Evolutionary conservation across 164 flowering plant genomes (phyloP).

Genomic region (Stephania japonica): DNA sequence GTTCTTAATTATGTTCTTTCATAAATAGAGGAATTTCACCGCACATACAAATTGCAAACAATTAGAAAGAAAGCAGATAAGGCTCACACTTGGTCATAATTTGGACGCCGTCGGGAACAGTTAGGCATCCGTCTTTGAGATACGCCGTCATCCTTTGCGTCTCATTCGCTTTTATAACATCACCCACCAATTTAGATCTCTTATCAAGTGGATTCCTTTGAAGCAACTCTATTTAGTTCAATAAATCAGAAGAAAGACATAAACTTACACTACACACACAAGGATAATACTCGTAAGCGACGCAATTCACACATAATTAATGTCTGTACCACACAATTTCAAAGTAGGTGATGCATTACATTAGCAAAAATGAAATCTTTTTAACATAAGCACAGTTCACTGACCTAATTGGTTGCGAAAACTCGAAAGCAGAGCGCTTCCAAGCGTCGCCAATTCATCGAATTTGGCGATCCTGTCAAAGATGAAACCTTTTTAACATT

Average conservation of each 20-base stretch:
- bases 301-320: neutral
- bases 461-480: slow-evolving; percentile 38
- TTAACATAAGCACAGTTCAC: slow-evolving; percentile 8
- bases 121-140: slow-evolving; percentile 44
- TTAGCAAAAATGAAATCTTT: neutral
- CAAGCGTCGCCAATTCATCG: slow-evolving; percentile 46
- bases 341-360: neutral
- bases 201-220: slow-evolving; percentile 41
- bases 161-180: slow-evolving; percentile 40
- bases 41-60: neutral
- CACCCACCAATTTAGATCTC: slow-evolving; percentile 37
- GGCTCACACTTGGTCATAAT: slow-evolving; percentile 53
- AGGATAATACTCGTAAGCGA: too few species aligned
- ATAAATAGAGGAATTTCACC: neutral
- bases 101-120: slow-evolving; percentile 29
- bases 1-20: neutral
- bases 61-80: neutral
- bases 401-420: slow-evolving; percentile 52
- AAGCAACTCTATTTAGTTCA: slow-evolving; percentile 34
- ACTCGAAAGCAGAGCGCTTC: slow-evolving; percentile 37
- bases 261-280: slow-evolving; percentile 4
- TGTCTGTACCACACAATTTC: neutral
- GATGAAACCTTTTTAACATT: neutral
- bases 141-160: slow-evolving; percentile 47
- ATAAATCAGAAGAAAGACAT: neutral